Evolutionary conservation across 768 basidiomycete species (phyloP).

Genomic region (Dictyophora rubrovolvata): DNA sequence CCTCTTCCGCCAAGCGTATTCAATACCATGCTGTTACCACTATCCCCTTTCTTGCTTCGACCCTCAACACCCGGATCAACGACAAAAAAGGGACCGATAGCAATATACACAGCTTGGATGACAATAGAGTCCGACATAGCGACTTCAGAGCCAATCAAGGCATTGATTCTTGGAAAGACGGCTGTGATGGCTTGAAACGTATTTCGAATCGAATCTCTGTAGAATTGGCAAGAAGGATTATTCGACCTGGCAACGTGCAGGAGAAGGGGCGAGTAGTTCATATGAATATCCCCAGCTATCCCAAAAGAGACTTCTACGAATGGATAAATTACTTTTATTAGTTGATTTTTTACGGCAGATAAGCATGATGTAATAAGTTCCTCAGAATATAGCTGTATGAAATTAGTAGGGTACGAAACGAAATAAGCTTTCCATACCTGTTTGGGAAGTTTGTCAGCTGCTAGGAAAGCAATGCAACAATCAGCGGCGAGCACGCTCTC

Average conservation of each 20-base stretch:
- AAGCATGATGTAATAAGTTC: slow-evolving; percentile 82
- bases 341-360: slow-evolving; percentile 64
- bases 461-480: slow-evolving; percentile 68
- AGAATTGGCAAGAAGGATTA: slow-evolving; percentile 20
- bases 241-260: slow-evolving; percentile 35
- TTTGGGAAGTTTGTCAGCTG: slow-evolving; percentile 72
- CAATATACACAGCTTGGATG: slow-evolving; percentile 86
- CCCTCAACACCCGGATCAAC: slow-evolving; percentile 52
- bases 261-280: slow-evolving; percentile 30
- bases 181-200: slow-evolving; percentile 65
- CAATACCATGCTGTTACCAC: slow-evolving; percentile 33
- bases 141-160: slow-evolving; percentile 60
- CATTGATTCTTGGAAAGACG: slow-evolving; percentile 64
- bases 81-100: slow-evolving; percentile 91
- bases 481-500: slow-evolving; percentile 79
- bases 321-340: slow-evolving; percentile 73
- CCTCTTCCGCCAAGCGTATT: slow-evolving; percentile 54
- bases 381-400: slow-evolving; percentile 75
- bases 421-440: slow-evolving; percentile 43
- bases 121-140: slow-evolving; percentile 87
- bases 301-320: slow-evolving; percentile 61
- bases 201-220: slow-evolving; percentile 30
- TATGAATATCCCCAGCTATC: slow-evolving; percentile 31
- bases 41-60: slow-evolving; percentile 42
- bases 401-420: not conserved